phyloP scores from a whole-genome alignment of 805 yeast genomes.

The Pichia californica region DNA sequence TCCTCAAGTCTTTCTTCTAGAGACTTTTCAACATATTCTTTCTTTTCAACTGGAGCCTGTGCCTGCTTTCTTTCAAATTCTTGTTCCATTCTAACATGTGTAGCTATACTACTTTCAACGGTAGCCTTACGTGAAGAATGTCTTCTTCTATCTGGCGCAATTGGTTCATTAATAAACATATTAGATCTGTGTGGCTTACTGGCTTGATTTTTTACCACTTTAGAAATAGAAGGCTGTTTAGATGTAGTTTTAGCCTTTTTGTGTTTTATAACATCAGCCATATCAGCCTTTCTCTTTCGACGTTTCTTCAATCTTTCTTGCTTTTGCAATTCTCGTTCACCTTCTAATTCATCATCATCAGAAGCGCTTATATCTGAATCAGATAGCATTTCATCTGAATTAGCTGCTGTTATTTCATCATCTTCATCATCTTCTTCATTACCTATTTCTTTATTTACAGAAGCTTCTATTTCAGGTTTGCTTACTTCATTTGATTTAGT shows the following conservation, averaged over 20 bases:
- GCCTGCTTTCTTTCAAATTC: constrained; percentile 51
- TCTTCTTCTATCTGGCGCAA: constrained; percentile 49
- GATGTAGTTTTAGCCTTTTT: constrained; percentile 8
- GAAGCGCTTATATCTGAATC: constrained; percentile 47
- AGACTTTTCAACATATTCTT: constrained; percentile 43
- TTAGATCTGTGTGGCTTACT: neutral
- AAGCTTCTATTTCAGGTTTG: no score
- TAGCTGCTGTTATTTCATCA: constrained; percentile 18
- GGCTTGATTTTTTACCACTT: neutral
- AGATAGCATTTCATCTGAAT: constrained; percentile 36
- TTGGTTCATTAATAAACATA: neutral
- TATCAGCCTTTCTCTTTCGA: constrained; percentile 44
- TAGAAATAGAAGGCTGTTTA: neutral
- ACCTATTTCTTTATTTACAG: constrained; percentile 15
- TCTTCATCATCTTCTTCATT: constrained; percentile 28
- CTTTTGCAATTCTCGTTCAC: constrained; percentile 32
- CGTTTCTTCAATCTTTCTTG: constrained; percentile 22
- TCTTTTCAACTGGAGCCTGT: constrained; percentile 24
- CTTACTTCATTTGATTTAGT: neutral
- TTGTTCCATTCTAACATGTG: constrained; percentile 62
- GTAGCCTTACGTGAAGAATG: constrained; percentile 76
- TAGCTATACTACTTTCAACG: constrained; percentile 67
- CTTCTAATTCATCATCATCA: constrained; percentile 54
- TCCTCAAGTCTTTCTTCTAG: constrained; percentile 72
- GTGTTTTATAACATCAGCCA: constrained; percentile 15